Percentiles rank a stretch among this genome's conserved stretches.
phyloP scores from a whole-genome alignment of 2,329 filamentous ascomycete species.

The Hymenoscyphus fructigenus region DNA sequence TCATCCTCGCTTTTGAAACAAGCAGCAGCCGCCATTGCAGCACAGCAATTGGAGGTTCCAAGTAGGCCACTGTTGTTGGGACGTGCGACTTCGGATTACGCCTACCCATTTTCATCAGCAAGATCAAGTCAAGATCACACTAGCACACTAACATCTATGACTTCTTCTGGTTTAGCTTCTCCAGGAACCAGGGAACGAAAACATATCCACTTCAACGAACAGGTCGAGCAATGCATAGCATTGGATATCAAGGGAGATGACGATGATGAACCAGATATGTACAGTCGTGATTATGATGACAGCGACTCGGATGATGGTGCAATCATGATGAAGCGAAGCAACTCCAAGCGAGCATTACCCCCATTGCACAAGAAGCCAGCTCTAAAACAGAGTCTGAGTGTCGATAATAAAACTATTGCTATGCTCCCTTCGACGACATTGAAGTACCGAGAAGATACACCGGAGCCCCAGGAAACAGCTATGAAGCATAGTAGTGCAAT shows the following conservation, averaged over 20 bases:
- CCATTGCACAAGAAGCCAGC: slow-evolving; percentile 39
- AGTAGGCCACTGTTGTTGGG: slow-evolving; percentile 50
- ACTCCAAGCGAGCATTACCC: slow-evolving; percentile 46
- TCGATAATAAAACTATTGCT: slow-evolving; percentile 65
- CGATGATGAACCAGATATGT: slow-evolving; percentile 56
- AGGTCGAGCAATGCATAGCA: slow-evolving; percentile 93
- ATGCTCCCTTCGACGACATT: slow-evolving; percentile 67
- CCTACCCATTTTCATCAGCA: slow-evolving; percentile 58
- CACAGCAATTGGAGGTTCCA: slow-evolving; percentile 48
- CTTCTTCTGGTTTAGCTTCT: slow-evolving; percentile 67
- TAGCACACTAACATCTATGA: slow-evolving; percentile 61
- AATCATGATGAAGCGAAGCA: slow-evolving; percentile 71
- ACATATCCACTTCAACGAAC: slow-evolving; percentile 96
- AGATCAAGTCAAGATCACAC: slow-evolving; percentile 61
- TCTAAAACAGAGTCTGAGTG: slow-evolving; percentile 49
- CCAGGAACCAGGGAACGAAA: slow-evolving; percentile 67
- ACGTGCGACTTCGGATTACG: slow-evolving; percentile 67
- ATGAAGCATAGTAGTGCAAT: slow-evolving; percentile 59
- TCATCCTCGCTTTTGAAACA: slow-evolving; percentile 82
- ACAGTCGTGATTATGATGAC: slow-evolving; percentile 47
- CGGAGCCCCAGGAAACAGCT: slow-evolving; percentile 61
- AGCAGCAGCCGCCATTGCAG: slow-evolving; percentile 44
- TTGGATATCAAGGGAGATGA: slow-evolving; percentile 81
- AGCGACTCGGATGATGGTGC: slow-evolving; percentile 60
- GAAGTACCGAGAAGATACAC: slow-evolving; percentile 57